Conservation (phyloP, 2,329 filamentous ascomycete species). For the Penicillium corylophilum region DNA sequence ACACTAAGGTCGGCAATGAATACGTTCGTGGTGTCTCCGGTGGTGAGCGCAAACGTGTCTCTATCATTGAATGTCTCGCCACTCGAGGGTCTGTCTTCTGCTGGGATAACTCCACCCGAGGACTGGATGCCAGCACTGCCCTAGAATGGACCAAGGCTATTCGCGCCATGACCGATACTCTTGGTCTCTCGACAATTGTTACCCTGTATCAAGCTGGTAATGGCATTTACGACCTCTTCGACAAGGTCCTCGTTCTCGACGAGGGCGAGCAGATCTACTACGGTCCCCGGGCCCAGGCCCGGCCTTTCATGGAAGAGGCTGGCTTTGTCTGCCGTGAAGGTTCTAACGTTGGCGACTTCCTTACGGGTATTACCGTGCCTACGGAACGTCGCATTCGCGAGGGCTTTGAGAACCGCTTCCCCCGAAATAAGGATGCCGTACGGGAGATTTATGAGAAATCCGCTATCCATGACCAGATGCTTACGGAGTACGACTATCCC, state of each 20-base stretch:
- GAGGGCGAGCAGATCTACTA: conserved; percentile 66
- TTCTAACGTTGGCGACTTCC: conserved; percentile 64
- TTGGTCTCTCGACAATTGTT: conserved; percentile 60
- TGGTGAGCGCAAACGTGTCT: conserved; percentile 68
- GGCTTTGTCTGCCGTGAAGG: conserved; percentile 64
- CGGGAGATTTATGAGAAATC: conserved; percentile 54
- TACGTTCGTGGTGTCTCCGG: conserved; percentile 66
- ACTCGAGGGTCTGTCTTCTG: conserved; percentile 59
- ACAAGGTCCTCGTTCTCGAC: conserved; percentile 68
- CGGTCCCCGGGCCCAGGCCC: conserved; percentile 58
- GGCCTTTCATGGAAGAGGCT: conserved; percentile 63
- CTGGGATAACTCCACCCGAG: conserved; percentile 68
- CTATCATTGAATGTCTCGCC: conserved; percentile 64
- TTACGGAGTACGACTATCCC: conserved; percentile 58
- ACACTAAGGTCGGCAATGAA: conserved; percentile 68
- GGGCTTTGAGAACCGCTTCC: conserved; percentile 47
- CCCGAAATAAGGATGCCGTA: conserved; percentile 46
- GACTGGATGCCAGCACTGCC: conserved; percentile 65
- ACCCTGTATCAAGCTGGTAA: conserved; percentile 70
- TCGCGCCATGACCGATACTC: conserved; percentile 63
- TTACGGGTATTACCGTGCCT: conserved; percentile 64
- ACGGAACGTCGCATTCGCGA: conserved; percentile 48
- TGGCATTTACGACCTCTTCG: conserved; percentile 67
- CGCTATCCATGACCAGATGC: conserved; percentile 52
- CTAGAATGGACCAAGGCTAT: conserved; percentile 61